Percentiles rank a stretch among this genome's conserved stretches.
These are phyloP conservation scores for Pontederia paniculata DNA, from an alignment of 176 grass and related monocot genomes.

Conservation along the genomic window DNA sequence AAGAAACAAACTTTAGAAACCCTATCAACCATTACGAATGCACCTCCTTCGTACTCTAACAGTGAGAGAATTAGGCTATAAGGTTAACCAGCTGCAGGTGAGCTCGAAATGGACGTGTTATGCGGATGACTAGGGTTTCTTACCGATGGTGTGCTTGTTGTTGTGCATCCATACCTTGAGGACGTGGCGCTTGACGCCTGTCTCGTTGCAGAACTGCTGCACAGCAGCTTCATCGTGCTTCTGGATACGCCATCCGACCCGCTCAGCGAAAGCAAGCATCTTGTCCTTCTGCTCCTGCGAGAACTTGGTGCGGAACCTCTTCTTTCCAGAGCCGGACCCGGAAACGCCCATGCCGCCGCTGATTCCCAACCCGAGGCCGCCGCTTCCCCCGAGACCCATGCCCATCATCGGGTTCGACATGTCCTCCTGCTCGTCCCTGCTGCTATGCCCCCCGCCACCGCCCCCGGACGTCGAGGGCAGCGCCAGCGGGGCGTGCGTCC, in stretches of 20 bases:
- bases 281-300: constrained; percentile 17
- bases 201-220: constrained; percentile 20
- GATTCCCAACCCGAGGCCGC: constrained; percentile 1
- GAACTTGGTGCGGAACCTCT: constrained; percentile 21
- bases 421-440: constrained; percentile 16
- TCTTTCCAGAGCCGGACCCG: not conserved
- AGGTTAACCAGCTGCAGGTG: too few relatives aligned
- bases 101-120: too few relatives aligned
- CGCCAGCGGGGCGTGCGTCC: not conserved
- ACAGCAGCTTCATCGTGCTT: constrained; percentile 18
- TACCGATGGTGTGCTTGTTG: constrained; percentile 21
- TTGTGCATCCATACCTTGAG: constrained; percentile 25
- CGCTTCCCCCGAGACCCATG: not conserved
- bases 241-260: constrained; percentile 14
- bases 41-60: too few relatives aligned
- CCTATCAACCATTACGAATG: too few relatives aligned
- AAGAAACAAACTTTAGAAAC: too few relatives aligned
- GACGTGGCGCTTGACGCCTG: constrained; percentile 9
- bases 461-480: constrained; percentile 5
- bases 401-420: constrained; percentile 6
- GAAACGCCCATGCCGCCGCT: not conserved
- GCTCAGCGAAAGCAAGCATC: constrained; percentile 15
- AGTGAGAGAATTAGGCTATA: too few relatives aligned
- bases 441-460: not conserved
- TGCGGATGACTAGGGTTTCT: not conserved